Evolutionary conservation across 345 rosid genomes (phyloP).

Genomic region (Turritis glabra): DNA sequence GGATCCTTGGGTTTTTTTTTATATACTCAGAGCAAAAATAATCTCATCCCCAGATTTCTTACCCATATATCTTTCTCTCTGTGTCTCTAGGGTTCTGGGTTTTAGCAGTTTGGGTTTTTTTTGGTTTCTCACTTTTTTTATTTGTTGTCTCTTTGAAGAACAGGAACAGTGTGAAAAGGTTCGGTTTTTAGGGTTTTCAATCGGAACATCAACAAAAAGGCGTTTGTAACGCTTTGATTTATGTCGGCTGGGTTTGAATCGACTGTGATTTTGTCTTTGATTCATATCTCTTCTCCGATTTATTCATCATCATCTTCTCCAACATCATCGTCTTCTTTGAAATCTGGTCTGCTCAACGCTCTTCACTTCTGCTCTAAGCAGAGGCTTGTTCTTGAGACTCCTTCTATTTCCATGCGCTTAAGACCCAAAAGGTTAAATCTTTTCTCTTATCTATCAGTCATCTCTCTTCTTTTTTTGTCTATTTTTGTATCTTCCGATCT

Average conservation of each 20-base stretch:
- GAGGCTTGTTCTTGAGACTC: conserved; percentile 53
- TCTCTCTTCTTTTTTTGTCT: neutral
- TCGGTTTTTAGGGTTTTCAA: neutral
- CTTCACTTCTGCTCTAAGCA: conserved; percentile 67
- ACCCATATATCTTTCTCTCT: conserved; percentile 14
- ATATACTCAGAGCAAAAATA: neutral
- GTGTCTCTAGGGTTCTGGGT: conserved; percentile 42
- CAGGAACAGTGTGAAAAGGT: conserved; percentile 31
- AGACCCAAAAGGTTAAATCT: conserved; percentile 61
- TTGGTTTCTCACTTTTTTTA: conserved; percentile 1
- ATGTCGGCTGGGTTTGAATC: conserved; percentile 84
- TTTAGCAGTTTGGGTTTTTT: conserved; percentile 33
- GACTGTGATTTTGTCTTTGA: conserved; percentile 74
- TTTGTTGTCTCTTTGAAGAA: conserved; percentile 23
- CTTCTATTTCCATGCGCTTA: conserved; percentile 93
- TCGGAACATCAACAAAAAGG: neutral
- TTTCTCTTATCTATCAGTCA: neutral
- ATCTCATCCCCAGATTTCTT: conserved; percentile 36
- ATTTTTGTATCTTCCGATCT: conserved; percentile 12
- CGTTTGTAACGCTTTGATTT: conserved; percentile 53
- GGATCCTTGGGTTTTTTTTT: conserved; percentile 32
- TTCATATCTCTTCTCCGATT: conserved; percentile 50
- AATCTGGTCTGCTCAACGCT: conserved; percentile 34
- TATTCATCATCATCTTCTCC: conserved; percentile 10
- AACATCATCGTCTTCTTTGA: conserved; percentile 2